phyloP scores from a whole-genome alignment of 108 stramenopile species.

The Nitzschia sp. region DNA sequence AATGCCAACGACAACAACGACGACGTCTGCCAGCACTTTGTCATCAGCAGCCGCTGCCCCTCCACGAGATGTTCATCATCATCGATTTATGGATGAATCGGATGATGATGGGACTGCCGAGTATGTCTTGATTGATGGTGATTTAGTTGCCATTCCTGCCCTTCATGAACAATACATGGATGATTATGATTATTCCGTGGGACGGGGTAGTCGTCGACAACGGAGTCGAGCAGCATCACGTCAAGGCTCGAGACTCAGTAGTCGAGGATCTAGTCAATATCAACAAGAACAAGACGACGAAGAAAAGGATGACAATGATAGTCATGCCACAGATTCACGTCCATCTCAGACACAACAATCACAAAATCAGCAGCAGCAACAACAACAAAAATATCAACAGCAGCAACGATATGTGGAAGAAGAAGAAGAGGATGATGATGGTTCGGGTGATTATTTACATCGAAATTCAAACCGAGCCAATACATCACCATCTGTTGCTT shows the following conservation, averaged over 20 bases:
- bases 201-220: background rate
- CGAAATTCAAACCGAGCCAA: background rate
- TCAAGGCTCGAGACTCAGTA: no score
- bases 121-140: slow-evolving; percentile 50
- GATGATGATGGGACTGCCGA: slow-evolving; percentile 28
- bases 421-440: background rate
- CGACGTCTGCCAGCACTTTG: background rate
- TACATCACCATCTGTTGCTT: background rate
- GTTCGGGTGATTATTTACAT: background rate
- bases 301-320: background rate
- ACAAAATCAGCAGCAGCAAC: slow-evolving; percentile 3
- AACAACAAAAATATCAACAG: slow-evolving; percentile 6
- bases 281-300: background rate
- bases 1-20: background rate
- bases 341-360: background rate
- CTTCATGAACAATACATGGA: background rate
- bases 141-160: slow-evolving; percentile 41
- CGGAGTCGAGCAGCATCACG: background rate
- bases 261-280: background rate
- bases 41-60: background rate
- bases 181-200: background rate
- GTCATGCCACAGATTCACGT: background rate
- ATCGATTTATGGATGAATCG: background rate
- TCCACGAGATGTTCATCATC: background rate
- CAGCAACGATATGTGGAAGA: background rate